Percentiles rank a stretch among this genome's conserved stretches.
phyloP scores from a whole-genome alignment of 2,329 filamentous ascomycete species.

The Seiridium unicorne region DNA sequence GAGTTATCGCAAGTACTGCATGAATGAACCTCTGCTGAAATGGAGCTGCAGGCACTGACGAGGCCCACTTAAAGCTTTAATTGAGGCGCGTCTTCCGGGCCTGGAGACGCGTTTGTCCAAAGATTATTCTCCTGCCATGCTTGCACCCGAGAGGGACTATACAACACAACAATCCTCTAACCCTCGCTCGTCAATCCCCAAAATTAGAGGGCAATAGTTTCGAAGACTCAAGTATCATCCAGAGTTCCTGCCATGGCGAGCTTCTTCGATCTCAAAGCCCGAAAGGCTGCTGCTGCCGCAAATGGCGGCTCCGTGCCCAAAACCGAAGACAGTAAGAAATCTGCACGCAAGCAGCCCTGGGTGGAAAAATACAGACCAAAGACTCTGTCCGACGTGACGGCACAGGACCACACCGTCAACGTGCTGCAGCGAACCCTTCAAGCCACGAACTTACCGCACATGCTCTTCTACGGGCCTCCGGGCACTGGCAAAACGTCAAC shows the following conservation, averaged over 20 bases:
- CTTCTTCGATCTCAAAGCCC: slow-evolving; percentile 95
- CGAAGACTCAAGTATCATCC: background rate
- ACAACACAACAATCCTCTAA: background rate
- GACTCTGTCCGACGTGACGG: slow-evolving; percentile 89
- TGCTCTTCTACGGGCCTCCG: slow-evolving; percentile 98
- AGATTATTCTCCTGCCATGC: background rate
- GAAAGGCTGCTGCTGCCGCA: slow-evolving; percentile 72
- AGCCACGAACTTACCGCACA: slow-evolving; percentile 94
- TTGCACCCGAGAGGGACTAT: background rate
- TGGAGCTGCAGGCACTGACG: no score
- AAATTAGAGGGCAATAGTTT: background rate
- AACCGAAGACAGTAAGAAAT: slow-evolving; percentile 60
- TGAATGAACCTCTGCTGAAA: no score
- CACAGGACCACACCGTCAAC: slow-evolving; percentile 94
- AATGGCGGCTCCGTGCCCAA: slow-evolving; percentile 65
- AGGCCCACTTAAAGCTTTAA: background rate
- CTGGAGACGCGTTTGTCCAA: background rate
- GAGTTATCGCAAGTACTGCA: no score
- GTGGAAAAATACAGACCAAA: slow-evolving; percentile 99
- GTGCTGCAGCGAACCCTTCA: slow-evolving; percentile 90
- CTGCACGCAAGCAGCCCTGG: slow-evolving; percentile 79
- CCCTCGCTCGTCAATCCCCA: background rate
- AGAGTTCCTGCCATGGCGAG: slow-evolving; percentile 62
- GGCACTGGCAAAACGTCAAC: slow-evolving; percentile 98
- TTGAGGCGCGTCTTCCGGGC: background rate